Evolutionary conservation across 2,329 filamentous ascomycete species (phyloP).

Genomic region (Colletotrichum tropicale): DNA sequence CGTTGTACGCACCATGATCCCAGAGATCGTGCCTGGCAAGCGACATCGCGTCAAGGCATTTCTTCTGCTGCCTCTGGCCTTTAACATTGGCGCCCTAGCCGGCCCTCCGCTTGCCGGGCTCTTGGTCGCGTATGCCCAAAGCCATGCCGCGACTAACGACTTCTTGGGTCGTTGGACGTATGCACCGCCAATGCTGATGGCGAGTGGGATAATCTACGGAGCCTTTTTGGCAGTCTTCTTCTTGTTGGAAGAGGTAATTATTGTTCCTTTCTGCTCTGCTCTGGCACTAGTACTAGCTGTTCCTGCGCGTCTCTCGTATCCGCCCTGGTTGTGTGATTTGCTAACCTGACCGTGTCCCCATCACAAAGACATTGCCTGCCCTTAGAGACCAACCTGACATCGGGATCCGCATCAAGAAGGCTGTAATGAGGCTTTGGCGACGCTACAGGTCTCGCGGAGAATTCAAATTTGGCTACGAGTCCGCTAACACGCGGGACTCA

Average conservation of each 20-base stretch:
- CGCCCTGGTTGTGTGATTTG: not conserved
- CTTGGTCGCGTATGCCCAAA: not conserved
- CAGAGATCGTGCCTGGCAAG: not conserved
- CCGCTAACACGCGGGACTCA: not conserved
- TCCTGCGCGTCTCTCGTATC: not conserved
- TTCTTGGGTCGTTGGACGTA: not conserved
- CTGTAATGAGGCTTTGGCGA: not conserved
- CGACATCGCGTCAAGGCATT: not conserved
- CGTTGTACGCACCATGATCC: not conserved
- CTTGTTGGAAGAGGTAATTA: not conserved
- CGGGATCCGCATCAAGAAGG: not conserved
- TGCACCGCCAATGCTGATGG: not conserved
- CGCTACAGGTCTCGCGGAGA: not conserved
- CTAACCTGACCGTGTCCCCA: not conserved
- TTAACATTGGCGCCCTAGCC: not conserved
- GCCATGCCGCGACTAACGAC: not conserved
- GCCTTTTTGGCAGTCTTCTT: not conserved
- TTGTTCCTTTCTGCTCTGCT: not conserved
- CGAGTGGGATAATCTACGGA: not conserved
- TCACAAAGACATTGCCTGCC: not conserved
- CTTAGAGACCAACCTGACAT: not conserved
- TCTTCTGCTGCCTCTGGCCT: not conserved
- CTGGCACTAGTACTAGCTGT: not conserved
- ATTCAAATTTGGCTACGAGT: not conserved
- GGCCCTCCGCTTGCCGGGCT: not conserved